Base-by-base conservation (phyloP, 345 rosid genomes). In the Raphanus sativus region DNA sequence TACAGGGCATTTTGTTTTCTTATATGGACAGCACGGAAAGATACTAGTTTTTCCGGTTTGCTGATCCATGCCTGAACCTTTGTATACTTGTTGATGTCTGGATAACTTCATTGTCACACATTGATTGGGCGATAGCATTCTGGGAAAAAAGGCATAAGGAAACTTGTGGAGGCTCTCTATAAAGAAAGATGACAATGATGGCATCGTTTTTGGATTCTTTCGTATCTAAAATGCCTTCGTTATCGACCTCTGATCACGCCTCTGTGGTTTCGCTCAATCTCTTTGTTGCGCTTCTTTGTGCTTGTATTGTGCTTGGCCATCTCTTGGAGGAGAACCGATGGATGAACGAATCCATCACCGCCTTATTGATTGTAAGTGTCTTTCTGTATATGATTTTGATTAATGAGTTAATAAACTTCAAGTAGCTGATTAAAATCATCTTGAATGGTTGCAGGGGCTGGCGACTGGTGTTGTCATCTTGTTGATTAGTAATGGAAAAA, bases 321-420 rank as follows among this genome's bases (percentile, higher is more conserved):
- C 96, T 96, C 56, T 78, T 96, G 73, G 98, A 96, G 71, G 99
- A 96, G 86, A 89, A 80, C 30, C 87, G 97, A 32, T 96, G 99
- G 99, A 88, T 96, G 92, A 93, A 93, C 52, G 99, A 96, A 77
- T 93, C 98, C 16, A 96, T 91, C 75, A 91, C 97, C 28, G 97
- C 99, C 67, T 89, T 96, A 56, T 0, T 85, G 62, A 91, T 96
- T 75, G 99, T 96, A 73, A 87, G 34, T n/a, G n/a, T n/a, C n/a
- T n/a, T n/a, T n/a, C n/a, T n/a, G n/a, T n/a, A n/a, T n/a, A n/a
- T n/a, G n/a, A n/a, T n/a, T n/a, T n/a, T n/a, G n/a, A n/a, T n/a
- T n/a, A n/a, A n/a, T n/a, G n/a, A n/a, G n/a, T n/a, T n/a, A n/a
- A n/a, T n/a, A 38, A 54, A 9, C 6, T 69, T 48, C 13, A 11